phyloP scores from a whole-genome alignment of 768 basidiomycete genomes.

The Clitopilus passeckerianus region DNA sequence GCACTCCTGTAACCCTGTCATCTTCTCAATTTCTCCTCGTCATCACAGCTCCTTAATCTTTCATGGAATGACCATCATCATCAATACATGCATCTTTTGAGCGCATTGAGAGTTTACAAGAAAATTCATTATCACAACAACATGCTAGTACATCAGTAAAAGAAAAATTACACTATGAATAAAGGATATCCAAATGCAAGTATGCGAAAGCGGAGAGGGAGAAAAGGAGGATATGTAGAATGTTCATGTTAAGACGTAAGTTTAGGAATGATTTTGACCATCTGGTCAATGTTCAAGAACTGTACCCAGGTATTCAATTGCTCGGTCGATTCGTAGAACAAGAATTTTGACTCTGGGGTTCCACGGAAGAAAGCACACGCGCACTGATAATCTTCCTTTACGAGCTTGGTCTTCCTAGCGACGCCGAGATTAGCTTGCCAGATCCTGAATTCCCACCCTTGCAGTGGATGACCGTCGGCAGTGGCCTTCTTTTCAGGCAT shows the following conservation, averaged over 20 bases:
- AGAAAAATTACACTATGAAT: background rate
- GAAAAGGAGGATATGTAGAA: background rate
- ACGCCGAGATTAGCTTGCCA: conserved; percentile 74
- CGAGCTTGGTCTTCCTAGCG: conserved; percentile 46
- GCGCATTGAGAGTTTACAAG: no score
- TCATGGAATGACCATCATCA: background rate
- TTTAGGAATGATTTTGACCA: conserved; percentile 76
- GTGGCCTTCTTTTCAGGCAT: conserved; percentile 53
- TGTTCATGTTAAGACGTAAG: conserved; percentile 43
- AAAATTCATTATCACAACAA: background rate
- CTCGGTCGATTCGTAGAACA: conserved; percentile 65
- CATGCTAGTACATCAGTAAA: background rate
- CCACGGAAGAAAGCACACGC: conserved; percentile 76
- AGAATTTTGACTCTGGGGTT: conserved; percentile 56
- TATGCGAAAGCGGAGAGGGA: background rate
- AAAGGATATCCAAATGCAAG: background rate
- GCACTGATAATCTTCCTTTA: conserved; percentile 71
- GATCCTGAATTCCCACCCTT: conserved; percentile 85
- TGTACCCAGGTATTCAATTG: conserved; percentile 79
- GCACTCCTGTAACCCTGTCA: background rate
- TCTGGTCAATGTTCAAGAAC: conserved; percentile 78
- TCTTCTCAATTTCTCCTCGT: background rate
- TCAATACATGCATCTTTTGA: background rate
- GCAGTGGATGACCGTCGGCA: conserved; percentile 64
- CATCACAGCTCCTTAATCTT: background rate